A percentile compares a stretch with the other conserved stretches of the same genome.
Conservation (phyloP, 2,329 filamentous ascomycete genomes). For the Phoma sp. region DNA sequence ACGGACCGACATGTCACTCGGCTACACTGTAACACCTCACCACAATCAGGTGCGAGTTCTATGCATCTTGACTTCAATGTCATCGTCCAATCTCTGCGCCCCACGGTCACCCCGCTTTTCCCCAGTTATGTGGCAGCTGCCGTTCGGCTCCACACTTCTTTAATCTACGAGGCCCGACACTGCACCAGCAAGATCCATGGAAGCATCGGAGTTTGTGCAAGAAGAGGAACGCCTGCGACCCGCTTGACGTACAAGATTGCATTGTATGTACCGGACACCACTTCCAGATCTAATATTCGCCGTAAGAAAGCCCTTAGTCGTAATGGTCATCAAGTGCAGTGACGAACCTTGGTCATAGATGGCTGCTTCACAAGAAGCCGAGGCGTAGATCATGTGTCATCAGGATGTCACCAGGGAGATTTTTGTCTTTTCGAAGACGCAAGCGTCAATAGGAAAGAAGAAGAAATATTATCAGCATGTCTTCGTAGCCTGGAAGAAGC, state of each 20-base stretch:
- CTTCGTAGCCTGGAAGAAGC: constrained; percentile 77
- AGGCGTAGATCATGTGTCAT: no score
- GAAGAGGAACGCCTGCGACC: constrained; percentile 6
- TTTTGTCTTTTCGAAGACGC: no score
- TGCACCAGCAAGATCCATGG: constrained; percentile 4
- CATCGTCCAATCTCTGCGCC: not conserved
- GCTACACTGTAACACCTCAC: constrained; percentile 3
- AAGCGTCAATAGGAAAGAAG: not conserved
- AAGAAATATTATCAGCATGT: constrained; percentile 23
- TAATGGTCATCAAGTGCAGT: not conserved
- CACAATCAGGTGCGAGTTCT: constrained; percentile 4
- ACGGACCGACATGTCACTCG: constrained; percentile 17
- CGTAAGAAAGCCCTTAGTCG: not conserved
- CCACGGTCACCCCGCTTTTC: constrained; percentile 5
- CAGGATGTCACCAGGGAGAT: no score
- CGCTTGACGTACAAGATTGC: not conserved
- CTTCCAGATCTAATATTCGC: not conserved
- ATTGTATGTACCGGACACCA: no score
- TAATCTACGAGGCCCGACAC: constrained; percentile 14
- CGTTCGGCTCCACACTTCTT: not conserved
- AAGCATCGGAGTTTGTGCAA: not conserved
- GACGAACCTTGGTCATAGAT: not conserved
- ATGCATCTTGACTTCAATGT: not conserved
- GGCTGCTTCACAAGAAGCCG: no score
- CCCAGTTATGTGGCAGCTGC: not conserved